Evolutionary conservation across 768 basidiomycete genomes (phyloP), one percentile per base, ranked within the genome.

Genomic region (Kwoniella dejecticola): DNA sequence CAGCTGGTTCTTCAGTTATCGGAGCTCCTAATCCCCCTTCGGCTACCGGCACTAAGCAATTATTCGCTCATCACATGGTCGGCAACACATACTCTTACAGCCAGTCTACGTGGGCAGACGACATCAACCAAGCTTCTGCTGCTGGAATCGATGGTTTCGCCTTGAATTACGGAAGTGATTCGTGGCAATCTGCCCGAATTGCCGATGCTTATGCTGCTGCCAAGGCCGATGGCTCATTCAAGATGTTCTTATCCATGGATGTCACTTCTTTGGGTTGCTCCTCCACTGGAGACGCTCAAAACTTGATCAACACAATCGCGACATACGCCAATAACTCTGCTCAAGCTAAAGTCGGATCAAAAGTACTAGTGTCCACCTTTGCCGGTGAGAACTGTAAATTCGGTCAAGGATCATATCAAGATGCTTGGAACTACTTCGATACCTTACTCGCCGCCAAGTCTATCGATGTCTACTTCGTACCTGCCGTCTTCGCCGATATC

Each of bases 71-170:
- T 52, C 73, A 78, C 52, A 78, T 78, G 64, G 69, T 78, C 48
- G 77, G 75, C 1, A 78, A 76, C 55, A 75, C 79, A 0, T 79
- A 79, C 59, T 67, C 74, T 2, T 78, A 78, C 62, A 70, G 69
- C 10, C 57, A 65, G 7, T 36, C 60, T 5, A 69, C 64, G 13
- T 81, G 80, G 80, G 60, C 66, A 12, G 63, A 67, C 40, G 77
- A 81, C 41, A 78, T 81, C 49, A 50, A 44, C 27, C 64, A 67
- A n/a, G 80, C 80, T 7, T 21, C 56, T 1, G 69, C 62, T 4
- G 68, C 68, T 2, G 80, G 80, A 15, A 77, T 80, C 44, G 80
- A 81, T 56, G 81, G 77, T 4, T 81, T 81, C 52, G 80, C 80
- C 5, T 67, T 81, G 40, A 81, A 81, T 65, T 53, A 78, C 26